Evolutionary conservation across 306 rosid genomes (phyloP), one percentile per base, ranked within the genome.

Genomic region (Medicago lupulina): DNA sequence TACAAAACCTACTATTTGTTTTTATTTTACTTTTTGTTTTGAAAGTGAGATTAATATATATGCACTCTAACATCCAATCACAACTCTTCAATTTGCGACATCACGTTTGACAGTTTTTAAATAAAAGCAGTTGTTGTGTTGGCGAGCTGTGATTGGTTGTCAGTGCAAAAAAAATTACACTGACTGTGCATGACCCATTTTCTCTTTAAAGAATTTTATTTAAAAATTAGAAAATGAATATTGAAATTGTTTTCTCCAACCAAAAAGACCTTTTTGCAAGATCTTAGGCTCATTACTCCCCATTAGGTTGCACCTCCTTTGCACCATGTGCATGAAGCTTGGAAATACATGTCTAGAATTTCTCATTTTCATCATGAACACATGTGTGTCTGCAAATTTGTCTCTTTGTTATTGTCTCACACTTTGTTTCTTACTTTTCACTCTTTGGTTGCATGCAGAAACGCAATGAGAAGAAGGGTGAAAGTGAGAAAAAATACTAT

Each of bases 381-480:
- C 69, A 49, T 65, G 70, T 63, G 14, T 66, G 63, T 7, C 15
- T 69, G 43, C 25, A 51, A 39, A 12, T 39, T 10, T 63, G 71
- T 58, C 43, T 61, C 40, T 4, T 55, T 16, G 51, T 65, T 41
- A 28, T 60, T 58, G 64, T 58, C 70, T 59, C n/a, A 13, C 64
- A 47, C 40, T 46, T 40, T 15, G 17, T 61, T 64, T 15, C 25
- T 64, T 19, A 0, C 16, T 21, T 55, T 21, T 74, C 54, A 50
- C 80, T 17, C 5, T 9, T 11, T 60, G 49, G 34, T 21, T 17
- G 8, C 39, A 71, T 81, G 81, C 97, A 94, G 98, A 86, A 83
- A 81, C 97, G 98, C 55, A 91, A 94, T 16, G 88, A 89, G 70
- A 91, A 91, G 91, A 94, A 94, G 86, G 88, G 86, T 38, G 97